Evolutionary conservation across 75 land plant species (phyloP).

Genomic region (Larix kaempferi): DNA sequence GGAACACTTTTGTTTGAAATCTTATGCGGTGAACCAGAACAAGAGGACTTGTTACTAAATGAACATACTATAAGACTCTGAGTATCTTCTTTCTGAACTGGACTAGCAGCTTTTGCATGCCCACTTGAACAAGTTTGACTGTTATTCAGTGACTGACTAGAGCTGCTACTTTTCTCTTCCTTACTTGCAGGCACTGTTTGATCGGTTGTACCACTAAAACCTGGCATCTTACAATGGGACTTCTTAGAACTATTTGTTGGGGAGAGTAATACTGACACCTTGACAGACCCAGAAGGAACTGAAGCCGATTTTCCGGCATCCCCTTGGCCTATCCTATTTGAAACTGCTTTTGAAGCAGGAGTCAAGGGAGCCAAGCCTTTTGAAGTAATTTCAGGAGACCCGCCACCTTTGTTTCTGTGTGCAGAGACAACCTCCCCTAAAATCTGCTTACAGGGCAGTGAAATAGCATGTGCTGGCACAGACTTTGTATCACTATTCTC

Average conservation of each 20-base stretch:
- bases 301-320: constrained; percentile 38
- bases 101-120: constrained; percentile 40
- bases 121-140: constrained; percentile 75
- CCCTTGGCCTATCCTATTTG: constrained; percentile 33
- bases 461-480: constrained; percentile 39
- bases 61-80: constrained; percentile 56
- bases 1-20: constrained; percentile 34
- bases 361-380: constrained; percentile 41
- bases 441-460: constrained; percentile 53
- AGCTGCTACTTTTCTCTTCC: constrained; percentile 86
- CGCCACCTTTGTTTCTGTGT: constrained; percentile 7
- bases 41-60: constrained; percentile 24
- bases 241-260: constrained; percentile 23
- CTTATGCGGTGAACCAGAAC: constrained; percentile 28
- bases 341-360: constrained; percentile 32
- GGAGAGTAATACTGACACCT: constrained; percentile 17
- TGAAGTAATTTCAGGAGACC: constrained; percentile 31
- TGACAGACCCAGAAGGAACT: constrained; percentile 23
- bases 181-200: constrained; percentile 18
- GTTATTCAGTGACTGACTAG: constrained; percentile 81
- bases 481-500: constrained; percentile 65
- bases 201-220: constrained; percentile 24
- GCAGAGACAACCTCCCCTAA: constrained; percentile 12
- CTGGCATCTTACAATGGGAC: constrained; percentile 15
- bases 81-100: constrained; percentile 63